phyloP scores from a whole-genome alignment of 2,329 filamentous ascomycete genomes.

The Elsinoe fawcettii region DNA sequence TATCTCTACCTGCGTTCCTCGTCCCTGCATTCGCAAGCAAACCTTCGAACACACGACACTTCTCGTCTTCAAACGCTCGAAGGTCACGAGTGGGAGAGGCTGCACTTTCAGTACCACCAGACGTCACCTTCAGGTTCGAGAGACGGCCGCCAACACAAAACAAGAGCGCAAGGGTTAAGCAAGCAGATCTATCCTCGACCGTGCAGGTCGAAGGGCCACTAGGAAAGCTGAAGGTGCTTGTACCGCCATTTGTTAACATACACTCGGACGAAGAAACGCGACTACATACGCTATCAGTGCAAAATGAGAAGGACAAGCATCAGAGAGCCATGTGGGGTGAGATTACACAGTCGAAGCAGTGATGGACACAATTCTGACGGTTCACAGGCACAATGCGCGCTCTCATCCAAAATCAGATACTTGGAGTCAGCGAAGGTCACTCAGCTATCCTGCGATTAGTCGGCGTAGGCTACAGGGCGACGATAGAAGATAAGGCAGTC shows the following conservation, averaged over 20 bases:
- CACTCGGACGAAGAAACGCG: slow-evolving; percentile 56
- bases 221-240: slow-evolving; percentile 66
- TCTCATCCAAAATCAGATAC: slow-evolving; percentile 82
- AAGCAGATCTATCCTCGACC: slow-evolving; percentile 55
- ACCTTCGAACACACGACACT: slow-evolving; percentile 31
- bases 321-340: slow-evolving; percentile 96
- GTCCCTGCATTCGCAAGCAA: slow-evolving; percentile 8
- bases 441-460: slow-evolving; percentile 87
- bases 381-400: slow-evolving; percentile 73
- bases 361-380: slow-evolving; percentile 20
- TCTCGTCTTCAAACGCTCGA: slow-evolving; percentile 61
- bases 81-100: slow-evolving; percentile 80
- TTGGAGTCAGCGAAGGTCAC: slow-evolving; percentile 93
- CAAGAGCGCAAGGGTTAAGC: slow-evolving; percentile 51
- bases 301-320: slow-evolving; percentile 59
- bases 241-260: slow-evolving; percentile 73
- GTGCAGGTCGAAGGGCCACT: slow-evolving; percentile 75
- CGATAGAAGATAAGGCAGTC: slow-evolving; percentile 66
- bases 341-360: slow-evolving; percentile 21
- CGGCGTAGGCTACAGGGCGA: slow-evolving; percentile 90
- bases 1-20: slow-evolving; percentile 10
- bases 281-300: slow-evolving; percentile 61
- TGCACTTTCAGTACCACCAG: slow-evolving; percentile 70
- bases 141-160: slow-evolving; percentile 51
- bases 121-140: slow-evolving; percentile 65